Evolutionary conservation across 1,284 basidiomycete species (phyloP), one percentile per base, ranked within the genome.

Genomic region (Entoloma clypeatum): DNA sequence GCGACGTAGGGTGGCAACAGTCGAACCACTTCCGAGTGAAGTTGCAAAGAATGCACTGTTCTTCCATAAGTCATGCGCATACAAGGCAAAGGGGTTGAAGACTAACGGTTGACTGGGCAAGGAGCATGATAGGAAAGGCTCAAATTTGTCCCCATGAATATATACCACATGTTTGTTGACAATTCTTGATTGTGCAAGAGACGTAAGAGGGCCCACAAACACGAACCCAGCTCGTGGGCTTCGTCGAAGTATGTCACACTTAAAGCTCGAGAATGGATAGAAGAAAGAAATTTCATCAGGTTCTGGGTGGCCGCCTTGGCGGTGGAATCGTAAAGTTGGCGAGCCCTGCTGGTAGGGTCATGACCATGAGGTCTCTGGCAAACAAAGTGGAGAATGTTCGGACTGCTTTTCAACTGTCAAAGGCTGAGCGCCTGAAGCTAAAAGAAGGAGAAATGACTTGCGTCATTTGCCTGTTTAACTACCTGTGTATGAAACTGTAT

Each of bases 201-300:
- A 45, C 42, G 45, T 30, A 47, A 30, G 19, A 52, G 26, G 22
- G 45, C 34, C 48, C 45, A 45, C 8, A 41, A 41, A 28, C n/a
- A 11, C 16, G 11, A 3, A 11, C 29, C 36, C 21, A 52, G 28
- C 13, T 40, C 18, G 7, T 45, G 31, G 19, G 48, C 50, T 42
- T 52, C 48, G 14, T 52, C 45, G 17, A 52, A 47, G 39, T 50
- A 52, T 11, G 39, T 51, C 36, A 52, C 29, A 30, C 45, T 44
- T 8, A 40, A 14, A 30, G 19, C 22, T n/a, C 40, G 21, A 19
- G 21, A 16, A 39, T n/a, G n/a, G n/a, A 39, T 37, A 36, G 5
- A 6, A 17, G 29, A 24, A 21, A 51, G 31, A 45, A 49, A 51
- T 21, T 27, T 14, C 39, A 36, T 36, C n/a, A 46, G 43, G 26